These are phyloP conservation scores for Pythium dissimile DNA, from an alignment of 352 stramenopile species.

Conservation along the genomic window DNA sequence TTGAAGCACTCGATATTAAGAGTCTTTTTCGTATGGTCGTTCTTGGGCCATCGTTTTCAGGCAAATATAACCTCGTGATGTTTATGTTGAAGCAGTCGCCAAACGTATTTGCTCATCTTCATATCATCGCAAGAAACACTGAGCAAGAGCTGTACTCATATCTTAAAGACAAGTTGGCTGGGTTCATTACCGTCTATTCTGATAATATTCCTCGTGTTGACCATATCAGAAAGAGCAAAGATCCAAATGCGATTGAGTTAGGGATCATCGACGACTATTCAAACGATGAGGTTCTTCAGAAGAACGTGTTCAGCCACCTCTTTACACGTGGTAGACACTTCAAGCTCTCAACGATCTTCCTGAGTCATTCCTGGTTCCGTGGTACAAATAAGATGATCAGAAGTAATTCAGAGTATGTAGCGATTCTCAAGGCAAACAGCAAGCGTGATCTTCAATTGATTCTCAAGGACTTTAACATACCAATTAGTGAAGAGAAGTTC, in stretches of 20 bases:
- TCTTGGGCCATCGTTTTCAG: conserved; percentile 7
- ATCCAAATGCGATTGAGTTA: conserved; percentile 15
- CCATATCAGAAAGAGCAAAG: conserved; percentile 12
- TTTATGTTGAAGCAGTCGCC: conserved; percentile 20
- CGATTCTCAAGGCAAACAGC: conserved; percentile 25
- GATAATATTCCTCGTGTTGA: conserved; percentile 19
- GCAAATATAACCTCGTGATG: conserved; percentile 19
- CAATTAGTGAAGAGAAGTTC: conserved; percentile 5
- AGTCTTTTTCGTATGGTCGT: conserved; percentile 23
- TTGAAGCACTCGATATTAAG: conserved; percentile 12
- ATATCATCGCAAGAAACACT: conserved; percentile 18
- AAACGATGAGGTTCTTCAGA: conserved; percentile 26
- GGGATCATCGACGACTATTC: conserved; percentile 28
- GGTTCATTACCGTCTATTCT: conserved; percentile 20
- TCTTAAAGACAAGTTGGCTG: conserved; percentile 19
- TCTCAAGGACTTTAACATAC: conserved; percentile 25
- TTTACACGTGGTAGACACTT: conserved; percentile 26
- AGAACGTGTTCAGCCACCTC: conserved; percentile 27
- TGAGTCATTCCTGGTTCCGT: conserved; percentile 21
- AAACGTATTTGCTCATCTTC: conserved; percentile 19
- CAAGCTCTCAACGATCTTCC: conserved; percentile 21
- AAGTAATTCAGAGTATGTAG: conserved; percentile 20
- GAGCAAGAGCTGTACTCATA: conserved; percentile 21
- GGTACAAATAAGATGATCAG: conserved; percentile 26
- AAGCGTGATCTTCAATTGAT: conserved; percentile 27